phyloP scores from a whole-genome alignment of 176 grass and related monocot genomes.

The Dendrocalamus sinicus region DNA sequence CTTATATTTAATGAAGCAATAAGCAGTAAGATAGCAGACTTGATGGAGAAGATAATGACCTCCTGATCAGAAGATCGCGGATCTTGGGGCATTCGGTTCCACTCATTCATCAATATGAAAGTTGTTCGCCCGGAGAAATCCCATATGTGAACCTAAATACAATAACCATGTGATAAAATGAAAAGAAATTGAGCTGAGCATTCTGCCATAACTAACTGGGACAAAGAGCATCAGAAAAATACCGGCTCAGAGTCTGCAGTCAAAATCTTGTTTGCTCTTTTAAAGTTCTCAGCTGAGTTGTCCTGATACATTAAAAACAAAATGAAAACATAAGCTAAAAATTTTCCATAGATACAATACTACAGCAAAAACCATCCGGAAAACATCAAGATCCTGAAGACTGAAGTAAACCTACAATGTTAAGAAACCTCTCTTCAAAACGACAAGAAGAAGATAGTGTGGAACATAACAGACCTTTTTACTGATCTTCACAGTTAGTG shows the following conservation, averaged over 20 bases:
- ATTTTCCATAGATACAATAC: neutral
- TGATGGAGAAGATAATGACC: constrained; percentile 50
- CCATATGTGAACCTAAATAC: constrained; percentile 84
- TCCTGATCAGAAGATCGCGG: constrained; percentile 73
- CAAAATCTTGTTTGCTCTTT: constrained; percentile 86
- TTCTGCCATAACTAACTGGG: neutral
- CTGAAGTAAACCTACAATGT: constrained; percentile 12
- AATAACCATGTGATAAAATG: constrained; percentile 31
- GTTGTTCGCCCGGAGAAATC: constrained; percentile 92
- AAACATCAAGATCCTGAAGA: constrained; percentile 19
- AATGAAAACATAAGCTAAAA: neutral
- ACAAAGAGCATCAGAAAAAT: constrained; percentile 38
- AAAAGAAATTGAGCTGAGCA: constrained; percentile 20
- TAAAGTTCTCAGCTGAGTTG: constrained; percentile 83
- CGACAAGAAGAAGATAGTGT: constrained; percentile 19
- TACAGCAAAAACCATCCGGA: neutral
- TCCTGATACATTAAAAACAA: constrained; percentile 63
- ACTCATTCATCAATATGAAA: constrained; percentile 85
- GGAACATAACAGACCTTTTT: constrained; percentile 71
- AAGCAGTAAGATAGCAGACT: constrained; percentile 17
- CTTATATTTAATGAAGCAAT: constrained; percentile 18
- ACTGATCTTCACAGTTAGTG: constrained; percentile 76
- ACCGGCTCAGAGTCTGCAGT: constrained; percentile 69
- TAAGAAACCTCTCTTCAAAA: constrained; percentile 24
- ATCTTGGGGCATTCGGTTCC: constrained; percentile 74